Conservation (phyloP, 164 flowering plant genomes). For the Cinnamomum chago region DNA sequence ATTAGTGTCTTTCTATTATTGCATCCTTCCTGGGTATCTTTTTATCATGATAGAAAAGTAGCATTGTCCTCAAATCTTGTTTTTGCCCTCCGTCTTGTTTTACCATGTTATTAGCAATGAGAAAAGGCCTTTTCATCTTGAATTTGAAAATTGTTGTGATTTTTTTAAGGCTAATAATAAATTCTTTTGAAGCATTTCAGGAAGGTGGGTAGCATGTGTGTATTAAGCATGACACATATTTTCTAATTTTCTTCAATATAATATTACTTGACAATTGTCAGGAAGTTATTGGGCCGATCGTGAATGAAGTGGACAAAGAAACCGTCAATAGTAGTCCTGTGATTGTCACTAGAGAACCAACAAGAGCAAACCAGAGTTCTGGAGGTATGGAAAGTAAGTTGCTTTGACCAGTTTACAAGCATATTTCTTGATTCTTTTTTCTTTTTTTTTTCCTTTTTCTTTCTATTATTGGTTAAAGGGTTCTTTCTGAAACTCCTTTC, state of each 20-base stretch:
- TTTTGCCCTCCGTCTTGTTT: too few species aligned
- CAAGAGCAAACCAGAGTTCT: background rate
- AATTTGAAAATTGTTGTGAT: too few species aligned
- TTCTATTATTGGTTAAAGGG: background rate
- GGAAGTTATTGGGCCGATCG: background rate
- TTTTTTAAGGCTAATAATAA: too few species aligned
- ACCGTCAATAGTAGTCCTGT: background rate
- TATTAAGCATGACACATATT: too few species aligned
- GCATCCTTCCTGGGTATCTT: background rate
- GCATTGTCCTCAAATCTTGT: background rate
- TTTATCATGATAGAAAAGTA: background rate
- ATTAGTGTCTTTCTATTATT: too few species aligned
- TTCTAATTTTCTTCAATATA: background rate
- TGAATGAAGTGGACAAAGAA: background rate
- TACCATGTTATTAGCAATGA: too few species aligned
- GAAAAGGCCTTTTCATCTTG: too few species aligned
- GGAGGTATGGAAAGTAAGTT: background rate
- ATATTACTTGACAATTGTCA: background rate
- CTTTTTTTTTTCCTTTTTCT: background rate
- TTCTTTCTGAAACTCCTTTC: background rate
- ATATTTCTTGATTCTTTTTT: background rate
- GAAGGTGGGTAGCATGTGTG: too few species aligned
- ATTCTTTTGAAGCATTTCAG: too few species aligned
- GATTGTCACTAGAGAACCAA: background rate
- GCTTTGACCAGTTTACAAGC: background rate